Evolutionary conservation across 164 flowering plant genomes (phyloP).

Genomic region (Sextonia rubra): DNA sequence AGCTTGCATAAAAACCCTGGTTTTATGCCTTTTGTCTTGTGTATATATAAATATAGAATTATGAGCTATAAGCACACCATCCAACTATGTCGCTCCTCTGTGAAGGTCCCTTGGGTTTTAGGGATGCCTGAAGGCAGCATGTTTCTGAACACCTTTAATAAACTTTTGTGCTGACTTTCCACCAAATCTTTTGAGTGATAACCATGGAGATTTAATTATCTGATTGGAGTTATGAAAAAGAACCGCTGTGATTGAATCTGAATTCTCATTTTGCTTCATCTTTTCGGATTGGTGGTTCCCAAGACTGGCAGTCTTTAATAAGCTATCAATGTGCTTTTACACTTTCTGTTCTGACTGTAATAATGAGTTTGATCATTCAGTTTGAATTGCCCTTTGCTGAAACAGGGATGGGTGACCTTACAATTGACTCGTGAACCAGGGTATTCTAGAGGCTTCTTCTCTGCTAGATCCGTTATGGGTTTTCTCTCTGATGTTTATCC

Average conservation of each 20-base stretch:
- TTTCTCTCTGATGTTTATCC: constrained; percentile 78
- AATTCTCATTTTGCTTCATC: neutral
- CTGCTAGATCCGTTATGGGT: constrained; percentile 87
- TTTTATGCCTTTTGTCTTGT: too few species aligned
- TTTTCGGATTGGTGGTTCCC: neutral
- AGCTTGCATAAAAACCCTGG: too few species aligned
- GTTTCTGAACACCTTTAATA: too few species aligned
- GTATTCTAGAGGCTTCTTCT: constrained; percentile 57
- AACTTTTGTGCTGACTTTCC: too few species aligned
- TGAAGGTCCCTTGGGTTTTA: too few species aligned
- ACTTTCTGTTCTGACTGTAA: neutral
- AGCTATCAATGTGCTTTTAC: neutral
- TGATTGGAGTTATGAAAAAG: too few species aligned
- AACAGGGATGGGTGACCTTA: constrained; percentile 85
- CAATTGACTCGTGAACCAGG: constrained; percentile 70
- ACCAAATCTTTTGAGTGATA: too few species aligned
- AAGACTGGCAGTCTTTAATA: neutral
- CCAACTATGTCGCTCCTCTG: too few species aligned
- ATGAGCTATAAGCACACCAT: too few species aligned
- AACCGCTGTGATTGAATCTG: neutral
- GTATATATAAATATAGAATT: too few species aligned
- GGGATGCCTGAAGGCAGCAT: too few species aligned
- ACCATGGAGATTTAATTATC: too few species aligned
- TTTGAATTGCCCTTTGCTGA: constrained; percentile 10
- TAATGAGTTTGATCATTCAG: constrained; percentile 5